Base-by-base conservation (phyloP, 2,329 filamentous ascomycete genomes). In the Ophiocordyceps sinensis region DNA sequence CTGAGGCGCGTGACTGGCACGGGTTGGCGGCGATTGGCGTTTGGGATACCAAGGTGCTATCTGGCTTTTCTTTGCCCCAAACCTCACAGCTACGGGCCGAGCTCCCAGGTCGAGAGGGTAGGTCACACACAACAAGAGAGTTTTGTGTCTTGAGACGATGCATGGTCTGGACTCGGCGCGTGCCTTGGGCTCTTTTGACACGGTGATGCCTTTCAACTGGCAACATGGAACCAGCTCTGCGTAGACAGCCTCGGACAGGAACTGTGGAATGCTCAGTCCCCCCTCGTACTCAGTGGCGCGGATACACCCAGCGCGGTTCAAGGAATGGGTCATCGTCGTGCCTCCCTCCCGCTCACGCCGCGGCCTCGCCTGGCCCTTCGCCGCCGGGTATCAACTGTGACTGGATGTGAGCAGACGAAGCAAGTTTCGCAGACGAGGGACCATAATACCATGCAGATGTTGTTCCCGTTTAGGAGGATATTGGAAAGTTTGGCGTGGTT, bases 401-500 rank as follows among this genome's bases (percentile, higher is more conserved):
- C 8, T 14, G n/a, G 15, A 7, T 1, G 34, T 53, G 17, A 57
- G 45, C 9, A 31, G 28, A 12, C 2, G 9, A 23, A 5, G 8
- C 8, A 10, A 26, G 5, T 5, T 3, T 19, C 13, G 5, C 11
- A 17, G 6, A 14, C 11, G n/a, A 12, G n/a, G 15, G n/a, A 32
- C 5, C 32, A 32, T 14, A 71, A 42, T 73, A 94, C 91, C 91
- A 98, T 98, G 83, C 89, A 96, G 49, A 98, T 86, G 56, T 96
- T 96, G 67, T 98, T 98, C 43, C 91, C 91, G 56, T 98, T 98
- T 32, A 98, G 68, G 35, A 98, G 66, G 46, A 98, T 94, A 71
- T 96, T 96, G 40, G 87, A 75, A 34, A 98, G 75, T 62, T 94
- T 94, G 37, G 79, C 84, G 62, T 89, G 82, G 53, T 82, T 78